Conservation (phyloP, 306 rosid genomes). For the Prunus mongolica region DNA sequence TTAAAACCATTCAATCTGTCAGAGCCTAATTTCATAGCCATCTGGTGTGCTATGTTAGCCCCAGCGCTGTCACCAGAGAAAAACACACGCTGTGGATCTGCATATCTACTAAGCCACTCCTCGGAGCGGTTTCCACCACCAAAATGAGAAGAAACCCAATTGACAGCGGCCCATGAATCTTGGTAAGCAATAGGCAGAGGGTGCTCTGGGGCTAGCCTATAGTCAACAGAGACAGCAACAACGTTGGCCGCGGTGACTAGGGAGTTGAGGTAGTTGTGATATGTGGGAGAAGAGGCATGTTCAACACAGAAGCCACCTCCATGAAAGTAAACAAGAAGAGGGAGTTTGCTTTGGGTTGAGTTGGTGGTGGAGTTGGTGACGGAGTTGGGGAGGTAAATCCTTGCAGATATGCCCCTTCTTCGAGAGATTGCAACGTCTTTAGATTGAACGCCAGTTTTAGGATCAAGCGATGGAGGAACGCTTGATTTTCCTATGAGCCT, state of each 20-base stretch:
- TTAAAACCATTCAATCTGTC: not conserved
- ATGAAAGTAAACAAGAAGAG: conserved; percentile 27
- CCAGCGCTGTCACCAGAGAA: conserved; percentile 28
- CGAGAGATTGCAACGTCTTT: conserved; percentile 1
- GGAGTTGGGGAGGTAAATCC: conserved; percentile 25
- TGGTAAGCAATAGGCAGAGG: conserved; percentile 25
- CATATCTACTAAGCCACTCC: conserved; percentile 13
- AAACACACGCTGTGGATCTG: conserved; percentile 4
- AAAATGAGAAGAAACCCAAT: conserved; percentile 26
- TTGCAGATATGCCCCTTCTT: conserved; percentile 11
- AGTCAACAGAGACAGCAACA: conserved; percentile 20
- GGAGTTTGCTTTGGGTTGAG: conserved; percentile 10
- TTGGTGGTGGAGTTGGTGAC: not conserved
- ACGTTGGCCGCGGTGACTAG: conserved; percentile 17
- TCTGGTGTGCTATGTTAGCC: conserved; percentile 16
- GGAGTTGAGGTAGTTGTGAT: conserved; percentile 18
- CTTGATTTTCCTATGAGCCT: not conserved
- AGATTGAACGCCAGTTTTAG: conserved; percentile 26
- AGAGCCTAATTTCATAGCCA: not conserved
- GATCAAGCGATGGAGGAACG: conserved; percentile 37
- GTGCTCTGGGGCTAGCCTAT: conserved; percentile 27
- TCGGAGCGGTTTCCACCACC: conserved; percentile 4
- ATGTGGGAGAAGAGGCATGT: conserved; percentile 1
- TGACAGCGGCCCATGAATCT: conserved; percentile 26
- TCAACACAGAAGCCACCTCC: conserved; percentile 33